These are phyloP conservation scores for Ceratocystis smalleyi DNA, from an alignment of 2,329 filamentous ascomycete species.

Conservation along the genomic window DNA sequence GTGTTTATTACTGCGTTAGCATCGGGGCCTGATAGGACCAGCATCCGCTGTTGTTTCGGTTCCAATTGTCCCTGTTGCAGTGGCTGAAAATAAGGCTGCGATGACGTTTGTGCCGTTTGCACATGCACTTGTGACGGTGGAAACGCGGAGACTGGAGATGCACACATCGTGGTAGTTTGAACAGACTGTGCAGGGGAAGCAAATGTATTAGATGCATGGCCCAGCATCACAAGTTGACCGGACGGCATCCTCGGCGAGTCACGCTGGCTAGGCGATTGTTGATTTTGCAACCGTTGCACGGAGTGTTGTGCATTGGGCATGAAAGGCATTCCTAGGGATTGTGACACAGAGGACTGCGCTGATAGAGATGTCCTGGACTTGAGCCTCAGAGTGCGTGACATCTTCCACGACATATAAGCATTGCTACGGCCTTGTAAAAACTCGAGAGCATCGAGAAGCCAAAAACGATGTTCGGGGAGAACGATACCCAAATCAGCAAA, in stretches of 20 bases:
- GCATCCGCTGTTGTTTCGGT: background rate
- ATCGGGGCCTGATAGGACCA: background rate
- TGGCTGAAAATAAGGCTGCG: background rate
- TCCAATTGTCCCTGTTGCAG: too few species aligned
- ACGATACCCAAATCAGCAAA: slow-evolving; percentile 40
- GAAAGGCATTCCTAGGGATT: background rate
- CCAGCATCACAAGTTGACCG: background rate
- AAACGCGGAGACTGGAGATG: background rate
- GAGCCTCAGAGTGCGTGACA: background rate
- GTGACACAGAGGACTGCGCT: background rate
- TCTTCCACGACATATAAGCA: slow-evolving; percentile 16
- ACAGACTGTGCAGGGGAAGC: background rate
- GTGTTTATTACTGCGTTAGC: background rate
- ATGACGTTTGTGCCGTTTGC: background rate
- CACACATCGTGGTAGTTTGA: background rate
- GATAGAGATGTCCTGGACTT: background rate
- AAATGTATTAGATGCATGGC: background rate
- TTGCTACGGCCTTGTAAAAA: slow-evolving; percentile 18
- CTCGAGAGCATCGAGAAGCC: slow-evolving; percentile 13
- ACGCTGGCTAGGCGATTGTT: background rate
- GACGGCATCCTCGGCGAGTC: background rate
- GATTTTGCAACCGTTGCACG: background rate
- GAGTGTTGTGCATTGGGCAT: background rate
- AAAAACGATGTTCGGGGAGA: slow-evolving; percentile 34
- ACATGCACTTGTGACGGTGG: background rate